Evolutionary conservation across 257 asterid species (phyloP).

Genomic region (Rehmannia glutinosa): DNA sequence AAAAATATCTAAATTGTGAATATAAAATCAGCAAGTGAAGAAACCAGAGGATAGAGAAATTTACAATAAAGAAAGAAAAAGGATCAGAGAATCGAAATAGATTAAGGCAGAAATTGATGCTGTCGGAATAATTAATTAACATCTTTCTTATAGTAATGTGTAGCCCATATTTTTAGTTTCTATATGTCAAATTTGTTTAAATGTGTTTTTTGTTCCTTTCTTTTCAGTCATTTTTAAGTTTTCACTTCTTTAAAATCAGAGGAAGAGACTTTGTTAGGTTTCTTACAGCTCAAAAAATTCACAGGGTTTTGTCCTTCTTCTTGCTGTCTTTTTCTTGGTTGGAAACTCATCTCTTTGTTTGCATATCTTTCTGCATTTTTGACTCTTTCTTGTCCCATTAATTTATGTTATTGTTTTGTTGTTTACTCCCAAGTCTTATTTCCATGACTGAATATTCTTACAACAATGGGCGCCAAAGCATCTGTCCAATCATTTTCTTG

Average conservation of each 20-base stretch:
- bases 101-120: slow-evolving; percentile 15
- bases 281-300: slow-evolving; percentile 31
- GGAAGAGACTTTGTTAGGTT: slow-evolving; percentile 12
- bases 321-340: slow-evolving; percentile 27
- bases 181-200: slow-evolving; percentile 20
- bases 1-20: slow-evolving; percentile 38
- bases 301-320: slow-evolving; percentile 18
- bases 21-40: slow-evolving; percentile 5
- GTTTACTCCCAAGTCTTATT: slow-evolving; percentile 16
- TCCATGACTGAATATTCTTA: slow-evolving; percentile 20
- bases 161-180: slow-evolving; percentile 18
- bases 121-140: slow-evolving; percentile 15
- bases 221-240: background rate
- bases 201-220: slow-evolving; percentile 30
- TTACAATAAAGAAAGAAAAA: slow-evolving; percentile 3
- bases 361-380: slow-evolving; percentile 31
- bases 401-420: slow-evolving; percentile 13
- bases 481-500: slow-evolving; percentile 20
- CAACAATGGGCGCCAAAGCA: background rate
- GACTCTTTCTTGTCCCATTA: slow-evolving; percentile 24
- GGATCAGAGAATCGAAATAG: slow-evolving; percentile 23
- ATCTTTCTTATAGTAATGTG: background rate
- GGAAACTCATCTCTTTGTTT: slow-evolving; percentile 21
- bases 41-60: slow-evolving; percentile 3
- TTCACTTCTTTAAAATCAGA: slow-evolving; percentile 14